Evolutionary conservation across 108 stramenopile genomes (phyloP), one percentile per base, ranked within the genome.

Genomic region (Cyclotella sp.): DNA sequence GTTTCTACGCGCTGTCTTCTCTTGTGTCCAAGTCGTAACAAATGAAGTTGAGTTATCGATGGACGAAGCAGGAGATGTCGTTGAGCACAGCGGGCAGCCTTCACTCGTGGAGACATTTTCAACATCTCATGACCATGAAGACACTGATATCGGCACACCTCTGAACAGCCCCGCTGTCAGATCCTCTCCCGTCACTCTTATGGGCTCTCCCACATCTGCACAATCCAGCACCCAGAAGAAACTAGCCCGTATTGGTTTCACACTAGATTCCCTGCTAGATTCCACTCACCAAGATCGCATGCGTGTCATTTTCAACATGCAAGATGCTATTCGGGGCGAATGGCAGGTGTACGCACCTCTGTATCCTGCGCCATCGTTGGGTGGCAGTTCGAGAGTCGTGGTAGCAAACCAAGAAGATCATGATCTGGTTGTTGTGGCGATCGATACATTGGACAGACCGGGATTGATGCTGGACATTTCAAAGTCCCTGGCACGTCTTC

Each of bases 381-480:
- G 41, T 49, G 73, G 73, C 10, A 47, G 57, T 0, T 41, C 75
- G 8, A 76, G 64, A 55, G 58, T 76, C 55, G 69, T 93, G 52
- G 92, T 93, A n/a, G 83, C 85, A 14, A 75, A 58, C 4, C 43
- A 51, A 40, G 62, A 71, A 54, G 46, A 65, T 4, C 63, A 85
- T 22, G 81, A 84, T 49, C 55, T 89, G 4, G 90, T 93, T 3
- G 64, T 89, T 24, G 81, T 90, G 55, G 89, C 85, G 19, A 68
- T 90, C 28, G 82, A 89, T 80, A 55, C 73, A 14, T 39, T 42
- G 6, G 78, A 84, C 53, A 59, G 78, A 26, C 78, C 78, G 63
- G 90, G 93, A 4, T 66, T 94, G 13, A 76, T 94, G 16, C 55
- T 88, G 40, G 90, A 89, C 49, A 91, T 94, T 63, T 94, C 93